Base-by-base conservation (phyloP, 208 protist genomes). In the Trypanosoma theileri region DNA sequence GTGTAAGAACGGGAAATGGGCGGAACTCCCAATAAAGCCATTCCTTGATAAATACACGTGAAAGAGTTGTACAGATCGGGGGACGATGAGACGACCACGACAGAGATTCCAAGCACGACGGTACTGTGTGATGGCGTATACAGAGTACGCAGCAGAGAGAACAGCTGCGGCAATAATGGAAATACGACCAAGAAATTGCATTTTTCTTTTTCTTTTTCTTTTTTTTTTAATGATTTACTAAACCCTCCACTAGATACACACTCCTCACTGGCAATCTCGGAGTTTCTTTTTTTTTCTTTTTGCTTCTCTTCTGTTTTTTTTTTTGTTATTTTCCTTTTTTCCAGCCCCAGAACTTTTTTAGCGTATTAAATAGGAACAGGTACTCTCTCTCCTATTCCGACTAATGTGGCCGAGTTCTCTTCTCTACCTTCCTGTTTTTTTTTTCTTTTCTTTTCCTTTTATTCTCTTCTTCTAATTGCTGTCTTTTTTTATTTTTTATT, bases 81-180 rank as follows among this genome's bases (percentile, higher is more conserved):
- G 58, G 31, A 65, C 28, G 21, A 56, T 14, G 11, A 71, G 45
- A 16, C 66, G 66, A 24, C 13, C 10, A 46, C 66, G 65, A 31
- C 53, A 69, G 0, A 60, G 2, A 11, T 17, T 26, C 44, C 56
- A 71, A 8, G 40, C 44, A 17, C 26, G 46, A 56, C 66, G 66
- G 31, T 64, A 64, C 40, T 50, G 46, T 31, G n/a, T 22, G 21
- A 65, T 24, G 11, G 66, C 66, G 19, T 64, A 71, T 12, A 28
- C 57, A 13, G 50, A 55, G 41, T 71, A 71, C 40, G 48, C 57
- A 7, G 31, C 48, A 26, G 66, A 63, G 8, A 65, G 31, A 46
- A 71, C 0, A 19, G 50, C 58, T 41, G 56, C 48, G 9, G 46
- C 57, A 0, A 63, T 22, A 64, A 54, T n/a, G 50, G 66, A 62